phyloP scores from a whole-genome alignment of 2,329 filamentous ascomycete species.

The Dothideomycetidae sp. region DNA sequence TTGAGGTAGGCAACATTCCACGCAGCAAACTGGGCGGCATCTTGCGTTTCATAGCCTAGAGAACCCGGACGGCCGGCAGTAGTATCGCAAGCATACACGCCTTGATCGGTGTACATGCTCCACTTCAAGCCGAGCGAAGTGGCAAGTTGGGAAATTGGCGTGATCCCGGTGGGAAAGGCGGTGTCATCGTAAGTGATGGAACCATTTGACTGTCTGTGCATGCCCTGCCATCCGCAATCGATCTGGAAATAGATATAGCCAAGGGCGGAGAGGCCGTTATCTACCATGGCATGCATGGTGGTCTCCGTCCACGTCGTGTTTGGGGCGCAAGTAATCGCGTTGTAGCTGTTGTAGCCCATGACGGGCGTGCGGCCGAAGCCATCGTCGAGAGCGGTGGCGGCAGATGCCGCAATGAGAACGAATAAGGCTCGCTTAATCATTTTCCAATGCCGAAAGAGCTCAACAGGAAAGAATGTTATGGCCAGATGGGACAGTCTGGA shows the following conservation, averaged over 20 bases:
- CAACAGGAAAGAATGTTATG: too few relatives aligned
- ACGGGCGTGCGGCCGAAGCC: slow-evolving; percentile 18
- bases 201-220: slow-evolving; percentile 28
- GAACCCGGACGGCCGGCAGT: slow-evolving; percentile 12
- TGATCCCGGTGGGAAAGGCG: slow-evolving; percentile 38
- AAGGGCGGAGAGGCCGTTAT: slow-evolving; percentile 16
- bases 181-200: slow-evolving; percentile 37
- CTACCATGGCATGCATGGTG: slow-evolving; percentile 14
- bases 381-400: slow-evolving; percentile 15
- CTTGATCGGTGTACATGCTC: slow-evolving; percentile 37
- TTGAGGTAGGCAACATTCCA: slow-evolving; percentile 20
- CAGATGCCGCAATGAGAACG: neutral
- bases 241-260: slow-evolving; percentile 44
- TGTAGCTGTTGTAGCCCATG: slow-evolving; percentile 19
- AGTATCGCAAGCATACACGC: slow-evolving; percentile 17
- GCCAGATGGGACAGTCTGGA: too few relatives aligned
- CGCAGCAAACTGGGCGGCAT: slow-evolving; percentile 17
- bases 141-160: slow-evolving; percentile 36
- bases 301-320: slow-evolving; percentile 14
- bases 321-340: slow-evolving; percentile 15
- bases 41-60: slow-evolving; percentile 16
- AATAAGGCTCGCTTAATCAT: neutral
- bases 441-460: too few relatives aligned
- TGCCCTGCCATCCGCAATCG: slow-evolving; percentile 44
- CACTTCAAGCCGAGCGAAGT: slow-evolving; percentile 37